Evolutionary conservation across 345 rosid species (phyloP).

Genomic region (Brassica nigra): DNA sequence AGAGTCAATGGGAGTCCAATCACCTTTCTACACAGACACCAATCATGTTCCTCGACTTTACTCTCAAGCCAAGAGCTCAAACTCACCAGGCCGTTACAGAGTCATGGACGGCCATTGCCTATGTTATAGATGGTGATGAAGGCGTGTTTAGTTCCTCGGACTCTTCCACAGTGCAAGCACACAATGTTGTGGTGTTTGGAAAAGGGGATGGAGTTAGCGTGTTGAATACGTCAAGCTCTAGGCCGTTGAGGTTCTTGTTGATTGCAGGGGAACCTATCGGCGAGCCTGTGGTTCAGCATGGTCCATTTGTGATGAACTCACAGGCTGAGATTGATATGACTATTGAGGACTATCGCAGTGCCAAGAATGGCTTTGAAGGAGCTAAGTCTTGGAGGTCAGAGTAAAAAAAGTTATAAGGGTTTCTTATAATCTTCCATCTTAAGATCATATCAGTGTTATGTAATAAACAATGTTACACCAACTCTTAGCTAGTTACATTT

Average conservation of each 20-base stretch:
- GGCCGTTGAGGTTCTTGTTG: constrained; percentile 61
- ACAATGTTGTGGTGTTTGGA: constrained; percentile 61
- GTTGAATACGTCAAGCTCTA: constrained; percentile 54
- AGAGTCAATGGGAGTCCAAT: constrained; percentile 75
- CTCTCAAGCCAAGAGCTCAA: constrained; percentile 55
- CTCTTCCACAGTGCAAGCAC: constrained; percentile 44
- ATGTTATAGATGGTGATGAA: constrained; percentile 59
- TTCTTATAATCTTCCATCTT: background rate
- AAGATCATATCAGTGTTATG: background rate
- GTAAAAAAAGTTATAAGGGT: background rate
- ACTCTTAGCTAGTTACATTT: no score
- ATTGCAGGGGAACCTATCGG: constrained; percentile 73
- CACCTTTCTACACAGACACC: constrained; percentile 80
- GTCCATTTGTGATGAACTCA: constrained; percentile 91
- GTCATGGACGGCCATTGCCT: constrained; percentile 74
- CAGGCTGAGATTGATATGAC: constrained; percentile 73
- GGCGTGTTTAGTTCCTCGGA: constrained; percentile 56
- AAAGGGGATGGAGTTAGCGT: constrained; percentile 60
- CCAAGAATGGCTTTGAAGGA: background rate
- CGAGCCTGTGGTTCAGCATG: constrained; percentile 75
- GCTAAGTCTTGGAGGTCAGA: background rate
- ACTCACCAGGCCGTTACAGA: constrained; percentile 58
- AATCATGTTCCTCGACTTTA: constrained; percentile 74
- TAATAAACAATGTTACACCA: background rate
- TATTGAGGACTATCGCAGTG: constrained; percentile 47